These are phyloP conservation scores for Pleurotus citrinopileatus DNA, from an alignment of 768 basidiomycete genomes.

Conservation along the genomic window DNA sequence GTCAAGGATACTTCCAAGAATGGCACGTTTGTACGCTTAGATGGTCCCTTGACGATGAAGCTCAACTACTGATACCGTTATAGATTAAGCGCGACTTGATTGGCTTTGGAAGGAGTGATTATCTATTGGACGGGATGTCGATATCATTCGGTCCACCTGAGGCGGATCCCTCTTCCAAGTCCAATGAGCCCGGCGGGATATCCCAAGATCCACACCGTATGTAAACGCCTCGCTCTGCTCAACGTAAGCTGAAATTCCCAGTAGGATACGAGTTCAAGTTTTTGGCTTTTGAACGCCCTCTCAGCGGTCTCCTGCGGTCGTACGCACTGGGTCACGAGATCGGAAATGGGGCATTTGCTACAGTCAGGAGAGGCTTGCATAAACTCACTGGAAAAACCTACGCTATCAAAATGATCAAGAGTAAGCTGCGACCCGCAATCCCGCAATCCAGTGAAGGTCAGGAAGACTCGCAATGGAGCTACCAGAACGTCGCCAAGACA, in stretches of 20 bases:
- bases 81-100: conserved; percentile 71
- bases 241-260: background rate
- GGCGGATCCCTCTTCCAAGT: conserved; percentile 29
- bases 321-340: conserved; percentile 72
- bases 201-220: conserved; percentile 24
- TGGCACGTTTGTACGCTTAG: conserved; percentile 60
- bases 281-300: conserved; percentile 44
- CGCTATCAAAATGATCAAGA: conserved; percentile 86
- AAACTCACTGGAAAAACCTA: conserved; percentile 68
- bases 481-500: conserved; percentile 5
- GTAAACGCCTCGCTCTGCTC: background rate
- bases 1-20: conserved; percentile 65
- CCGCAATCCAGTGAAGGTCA: conserved; percentile 25
- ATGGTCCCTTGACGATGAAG: background rate
- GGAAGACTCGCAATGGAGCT: conserved; percentile 36
- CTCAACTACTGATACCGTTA: background rate
- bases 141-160: conserved; percentile 73
- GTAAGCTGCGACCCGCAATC: conserved; percentile 26
- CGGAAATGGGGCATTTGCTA: conserved; percentile 90
- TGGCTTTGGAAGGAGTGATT: conserved; percentile 46
- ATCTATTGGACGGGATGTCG: conserved; percentile 79
- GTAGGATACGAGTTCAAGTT: conserved; percentile 76
- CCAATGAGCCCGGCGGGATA: too few species aligned
- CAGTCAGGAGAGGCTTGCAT: conserved; percentile 82
- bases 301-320: conserved; percentile 53